Evolutionary conservation across 768 basidiomycete genomes (phyloP), one percentile per base, ranked within the genome.

Genomic region (Leccinum ochraceum): DNA sequence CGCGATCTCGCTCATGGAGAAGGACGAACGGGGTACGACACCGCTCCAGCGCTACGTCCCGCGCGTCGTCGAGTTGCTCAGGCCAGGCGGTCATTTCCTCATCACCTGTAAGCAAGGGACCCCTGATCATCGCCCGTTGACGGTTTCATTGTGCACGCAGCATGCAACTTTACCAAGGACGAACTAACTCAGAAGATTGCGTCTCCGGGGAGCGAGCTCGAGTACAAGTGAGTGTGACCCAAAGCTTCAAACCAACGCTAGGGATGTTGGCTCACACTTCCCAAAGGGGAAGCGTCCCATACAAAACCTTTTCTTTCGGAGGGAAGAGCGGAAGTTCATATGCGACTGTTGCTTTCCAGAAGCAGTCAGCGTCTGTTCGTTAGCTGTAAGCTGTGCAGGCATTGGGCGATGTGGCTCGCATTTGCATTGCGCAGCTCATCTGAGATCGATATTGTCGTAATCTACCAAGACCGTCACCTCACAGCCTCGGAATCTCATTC

Each of bases 101-200:
- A 90, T 94, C 49, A 93, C 92, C 37, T 93, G 92, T 92, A 66
- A 67, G 87, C 76, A 6, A 30, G 3, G 13, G 37, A n/a, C 16
- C 7, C 20, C 5, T 10, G 60, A 10, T 8, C 10, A 34, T 30
- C 6, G 3, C 1, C n/a, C 16, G 42, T 28, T 8, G 46, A 46
- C 46, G 32, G 3, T 53, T 24, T 57, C 13, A 66, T 46, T 17
- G 3, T 26, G 20, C 0, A 13, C 16, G 2, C 61, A 87, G 89
- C 92, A 2, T 94, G 92, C 68, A 94, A 94, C 69, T 94, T 92
- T 66, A 94, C 92, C 0, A 87, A 90, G 64, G 83, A 86, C 0
- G 92, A 94, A 68, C 69, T 94, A 37, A 81, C 78, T 65, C 67
- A 75, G 4, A 80, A 67, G 55, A 90, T 93, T 66, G 74, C 74